These are phyloP conservation scores for Trichosanthes cucumerina DNA, from an alignment of 306 rosid species.

Conservation along the genomic window DNA sequence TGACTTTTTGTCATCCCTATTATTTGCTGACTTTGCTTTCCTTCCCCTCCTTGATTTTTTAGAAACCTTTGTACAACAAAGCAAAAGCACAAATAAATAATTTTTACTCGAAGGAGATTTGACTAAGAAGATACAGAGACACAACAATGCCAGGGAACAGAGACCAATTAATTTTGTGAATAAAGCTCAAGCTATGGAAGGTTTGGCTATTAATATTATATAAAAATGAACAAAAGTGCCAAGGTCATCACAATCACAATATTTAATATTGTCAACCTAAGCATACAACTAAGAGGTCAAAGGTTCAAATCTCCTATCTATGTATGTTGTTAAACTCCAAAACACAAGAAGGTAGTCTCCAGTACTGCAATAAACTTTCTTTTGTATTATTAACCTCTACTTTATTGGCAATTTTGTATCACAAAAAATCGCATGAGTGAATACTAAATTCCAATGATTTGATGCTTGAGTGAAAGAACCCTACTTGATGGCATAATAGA, in stretches of 20 bases:
- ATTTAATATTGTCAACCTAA: background rate
- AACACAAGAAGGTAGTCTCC: background rate
- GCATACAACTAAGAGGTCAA: background rate
- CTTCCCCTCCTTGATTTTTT: conserved; percentile 55
- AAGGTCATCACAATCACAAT: background rate
- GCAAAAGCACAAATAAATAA: background rate
- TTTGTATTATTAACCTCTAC: background rate
- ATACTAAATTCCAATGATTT: background rate
- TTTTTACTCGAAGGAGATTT: background rate
- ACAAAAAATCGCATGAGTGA: background rate
- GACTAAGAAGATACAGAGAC: background rate
- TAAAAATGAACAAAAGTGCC: background rate
- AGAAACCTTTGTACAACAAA: conserved; percentile 48
- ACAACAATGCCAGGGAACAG: background rate
- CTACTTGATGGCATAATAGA: background rate
- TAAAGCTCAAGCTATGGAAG: background rate
- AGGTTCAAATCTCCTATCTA: background rate
- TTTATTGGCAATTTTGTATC: background rate
- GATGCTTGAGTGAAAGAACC: background rate
- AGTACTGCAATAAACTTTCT: background rate
- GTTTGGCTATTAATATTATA: background rate
- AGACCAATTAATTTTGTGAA: background rate
- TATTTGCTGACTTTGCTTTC: conserved; percentile 31
- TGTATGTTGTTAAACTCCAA: background rate
- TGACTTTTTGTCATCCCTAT: conserved; percentile 25